Evolutionary conservation across 495 filamentous ascomycete genomes (phyloP), one percentile per base, ranked within the genome.

Genomic region (Hyphodiscus hymeniophilus): DNA sequence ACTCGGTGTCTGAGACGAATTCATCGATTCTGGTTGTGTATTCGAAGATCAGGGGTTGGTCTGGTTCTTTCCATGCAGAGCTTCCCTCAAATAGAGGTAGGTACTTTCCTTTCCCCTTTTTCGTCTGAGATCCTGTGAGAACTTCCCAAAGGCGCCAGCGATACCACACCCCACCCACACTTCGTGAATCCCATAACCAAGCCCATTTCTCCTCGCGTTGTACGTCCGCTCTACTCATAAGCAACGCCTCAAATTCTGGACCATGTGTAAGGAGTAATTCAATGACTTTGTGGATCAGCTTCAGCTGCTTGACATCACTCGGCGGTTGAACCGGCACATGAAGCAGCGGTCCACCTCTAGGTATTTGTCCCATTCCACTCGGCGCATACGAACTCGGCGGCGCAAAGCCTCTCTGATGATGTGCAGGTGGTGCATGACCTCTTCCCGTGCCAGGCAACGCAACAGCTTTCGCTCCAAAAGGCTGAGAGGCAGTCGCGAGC

Each of bases 171-270:
- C 85, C 87, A 6, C 81, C 83, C 42, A 79, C 65, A 55, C 85
- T 88, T 40, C 87, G 73, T 22, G 91, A 72, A 63, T 99, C 85
- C 83, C 85, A 99, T 3, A 99, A 64, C 85, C 88, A 99, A 0
- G 88, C 85, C 81, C 89, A 99, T 59, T 82, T 89, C 55, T 91
- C 84, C 31, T 95, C 85, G 20, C 66, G 71, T 52, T 91, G 86
- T 2, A 96, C 84, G 31, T 84, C 79, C 0, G 79, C 80, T 15
- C 82, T 72, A 30, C 77, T 83, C 92, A 97, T 96, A 2, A 99
- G 76, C 1, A 94, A 71, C 3, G 90, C 90, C 59, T 99, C 92
- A 47, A 96, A 94, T 61, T 94, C 87, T 0, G 85, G 83, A 0
- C 90, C 89, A 52, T 89, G 77, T 10, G 78, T 77, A 17, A 95